Base-by-base conservation (phyloP, 78 protist genomes). In the Tieghemostelium lacteum region DNA sequence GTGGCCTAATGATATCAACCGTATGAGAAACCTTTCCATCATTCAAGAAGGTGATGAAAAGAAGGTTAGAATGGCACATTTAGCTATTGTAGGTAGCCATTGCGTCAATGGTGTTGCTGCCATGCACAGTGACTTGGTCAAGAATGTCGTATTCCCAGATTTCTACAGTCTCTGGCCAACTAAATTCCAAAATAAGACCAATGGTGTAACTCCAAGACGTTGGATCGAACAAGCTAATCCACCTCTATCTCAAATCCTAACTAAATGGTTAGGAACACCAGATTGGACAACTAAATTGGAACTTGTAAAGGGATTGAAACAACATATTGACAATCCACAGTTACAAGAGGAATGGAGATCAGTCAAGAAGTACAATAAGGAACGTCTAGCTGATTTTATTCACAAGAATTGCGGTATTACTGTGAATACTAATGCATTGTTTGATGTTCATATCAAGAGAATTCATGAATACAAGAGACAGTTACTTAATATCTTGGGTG, bases 381-480 rank as follows among this genome's bases (percentile, higher is more conserved):
- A 70, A 85, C 70, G 93, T 42, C 93, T 98, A 0, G 98, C 98
- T 14, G 87, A 50, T 17, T 69, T 78, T 74, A 71, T 98, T 54
- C 40, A 75, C 74, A 49, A 88, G 86, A 36, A 88, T 66, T 77
- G 73, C 85, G 97, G 92, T 31, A 63, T 96, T 76, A 67, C 74
- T 26, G 92, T 98, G 28, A 61, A 94, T 78, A 54, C 75, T 57
- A 76, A 96, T 55, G 93, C 97, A 26, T 70, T 98, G 70, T 98
- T 96, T 70, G 99, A 98, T 71, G 74, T 94, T n/a, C 99, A 98
- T 64, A 96, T 96, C 61, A 98, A 98, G 96, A 95, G 99, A 73
- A 96, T 98, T 67, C 99, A 98, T 85, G 99, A 98, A 94, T 98
- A 98, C 97, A 98, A 98, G 97, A 88, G 99, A 31, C 99, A 98